phyloP scores from a whole-genome alignment of 106 monocot genomes.

The Apostasia ramifera region DNA sequence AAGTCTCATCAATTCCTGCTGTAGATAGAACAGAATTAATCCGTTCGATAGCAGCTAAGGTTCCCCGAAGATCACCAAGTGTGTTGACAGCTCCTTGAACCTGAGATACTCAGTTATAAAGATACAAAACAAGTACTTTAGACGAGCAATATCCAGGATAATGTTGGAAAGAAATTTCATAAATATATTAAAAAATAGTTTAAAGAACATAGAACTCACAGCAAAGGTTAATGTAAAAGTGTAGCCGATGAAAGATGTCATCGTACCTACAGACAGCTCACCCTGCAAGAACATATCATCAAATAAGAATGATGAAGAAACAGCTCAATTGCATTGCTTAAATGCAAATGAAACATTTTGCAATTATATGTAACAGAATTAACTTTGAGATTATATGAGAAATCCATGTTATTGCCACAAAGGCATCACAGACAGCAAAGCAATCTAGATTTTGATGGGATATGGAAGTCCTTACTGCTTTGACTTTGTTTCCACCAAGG shows the following conservation, averaged over 20 bases:
- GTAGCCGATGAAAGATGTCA: conserved; percentile 97
- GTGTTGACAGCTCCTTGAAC: conserved; percentile 99
- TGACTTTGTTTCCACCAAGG: conserved; percentile 97
- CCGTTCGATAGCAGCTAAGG: conserved; percentile 72
- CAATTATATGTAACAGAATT: too few relatives aligned
- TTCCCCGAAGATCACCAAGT: conserved; percentile 85
- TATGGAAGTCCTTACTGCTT: conserved; percentile 45
- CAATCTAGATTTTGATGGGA: background rate
- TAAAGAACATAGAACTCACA: conserved; percentile 38
- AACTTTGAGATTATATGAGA: too few relatives aligned
- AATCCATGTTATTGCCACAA: too few relatives aligned
- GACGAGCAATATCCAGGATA: background rate
- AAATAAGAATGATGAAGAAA: background rate
- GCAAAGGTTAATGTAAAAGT: conserved; percentile 98
- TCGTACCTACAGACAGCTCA: conserved; percentile 83
- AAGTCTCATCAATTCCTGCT: conserved; percentile 70
- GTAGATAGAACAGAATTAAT: conserved; percentile 76
- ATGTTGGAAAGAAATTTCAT: too few relatives aligned
- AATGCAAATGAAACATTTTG: too few relatives aligned
- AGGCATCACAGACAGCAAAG: too few relatives aligned
- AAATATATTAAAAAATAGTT: background rate
- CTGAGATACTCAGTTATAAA: conserved; percentile 27
- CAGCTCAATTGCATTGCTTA: too few relatives aligned
- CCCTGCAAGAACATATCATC: conserved; percentile 45
- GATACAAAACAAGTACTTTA: background rate